Evolutionary conservation across 495 filamentous ascomycete genomes (phyloP).

Genomic region (Aspergillus affinis): DNA sequence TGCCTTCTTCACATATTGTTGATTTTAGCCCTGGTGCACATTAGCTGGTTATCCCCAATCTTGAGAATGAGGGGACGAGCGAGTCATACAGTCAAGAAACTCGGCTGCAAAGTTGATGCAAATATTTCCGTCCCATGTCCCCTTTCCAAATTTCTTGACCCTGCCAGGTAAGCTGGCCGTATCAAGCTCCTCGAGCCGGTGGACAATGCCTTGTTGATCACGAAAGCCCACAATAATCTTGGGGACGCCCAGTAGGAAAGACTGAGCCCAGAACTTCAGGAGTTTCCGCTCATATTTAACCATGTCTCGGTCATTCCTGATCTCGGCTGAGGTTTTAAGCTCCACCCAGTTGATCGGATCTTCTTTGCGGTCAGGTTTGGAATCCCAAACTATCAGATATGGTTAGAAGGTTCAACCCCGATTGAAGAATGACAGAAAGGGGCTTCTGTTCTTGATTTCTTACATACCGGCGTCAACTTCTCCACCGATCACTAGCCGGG

Average conservation of each 20-base stretch:
- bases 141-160: conserved; percentile 62
- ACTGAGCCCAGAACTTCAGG: conserved; percentile 94
- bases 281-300: conserved; percentile 84
- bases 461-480: conserved; percentile 85
- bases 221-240: conserved; percentile 92
- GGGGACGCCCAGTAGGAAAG: conserved; percentile 88
- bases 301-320: conserved; percentile 60
- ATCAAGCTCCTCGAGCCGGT: conserved; percentile 70
- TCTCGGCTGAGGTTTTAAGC: conserved; percentile 83
- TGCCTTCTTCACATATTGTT: conserved; percentile 66
- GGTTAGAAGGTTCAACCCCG: neutral
- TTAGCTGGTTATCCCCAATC: neutral
- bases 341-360: conserved; percentile 87
- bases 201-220: conserved; percentile 67
- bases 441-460: neutral
- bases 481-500: conserved; percentile 76
- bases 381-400: conserved; percentile 68
- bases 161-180: conserved; percentile 72
- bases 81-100: conserved; percentile 69
- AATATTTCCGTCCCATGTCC: conserved; percentile 81
- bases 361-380: conserved; percentile 63
- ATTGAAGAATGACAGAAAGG: neutral
- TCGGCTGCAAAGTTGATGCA: conserved; percentile 84
- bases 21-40: conserved; percentile 56
- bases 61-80: neutral